Evolutionary conservation across 2,329 filamentous ascomycete genomes (phyloP), one percentile per base, ranked within the genome.

Genomic region (Calonectria pseudoreteaudii): DNA sequence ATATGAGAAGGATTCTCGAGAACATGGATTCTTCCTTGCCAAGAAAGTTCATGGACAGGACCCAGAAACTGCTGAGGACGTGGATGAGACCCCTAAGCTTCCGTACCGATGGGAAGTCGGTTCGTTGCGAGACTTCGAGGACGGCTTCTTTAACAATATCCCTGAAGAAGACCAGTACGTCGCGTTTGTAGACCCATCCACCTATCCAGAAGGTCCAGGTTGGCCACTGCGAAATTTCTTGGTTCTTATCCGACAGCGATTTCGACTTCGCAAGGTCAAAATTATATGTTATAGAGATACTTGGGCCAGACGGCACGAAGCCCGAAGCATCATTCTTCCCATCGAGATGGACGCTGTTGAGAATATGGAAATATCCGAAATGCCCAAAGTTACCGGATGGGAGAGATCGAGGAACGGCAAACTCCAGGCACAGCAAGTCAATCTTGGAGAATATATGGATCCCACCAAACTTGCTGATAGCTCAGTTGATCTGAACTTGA

Each of bases 301-400:
- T 2, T 94, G 96, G 79, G 86, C 91, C 0, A 91, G 91, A 70
- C 90, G 95, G 74, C 94, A 98, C 76, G 93, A 96, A 79, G 92
- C 95, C 1, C 93, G 94, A 80, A 98, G 95, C 80, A 89, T 97
- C 50, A 91, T 98, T 56, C 86, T 98, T 66, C 91, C 90, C 9
- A 85, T 96, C 44, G 86, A 90, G 78, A 90, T 91, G 82, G 90
- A 89, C 34, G 67, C 84, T 3, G 83, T 86, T 2, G 86, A 86
- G 26, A 83, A 87, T n/a, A 82, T 86, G 68, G 85, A 86, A 52
- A 83, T 84, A 7, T 76, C 85, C 71, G 85, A 89, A 66, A 92
- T 98, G 89, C 96, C 97, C 65, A 98, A 97, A 83, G 93, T 97
- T 14, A 98, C 96, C 1, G 97, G 97, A 28, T 99, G 97, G 97